Evolutionary conservation across 176 grass and related monocot genomes (phyloP).

Genomic region (Juncus effusus): DNA sequence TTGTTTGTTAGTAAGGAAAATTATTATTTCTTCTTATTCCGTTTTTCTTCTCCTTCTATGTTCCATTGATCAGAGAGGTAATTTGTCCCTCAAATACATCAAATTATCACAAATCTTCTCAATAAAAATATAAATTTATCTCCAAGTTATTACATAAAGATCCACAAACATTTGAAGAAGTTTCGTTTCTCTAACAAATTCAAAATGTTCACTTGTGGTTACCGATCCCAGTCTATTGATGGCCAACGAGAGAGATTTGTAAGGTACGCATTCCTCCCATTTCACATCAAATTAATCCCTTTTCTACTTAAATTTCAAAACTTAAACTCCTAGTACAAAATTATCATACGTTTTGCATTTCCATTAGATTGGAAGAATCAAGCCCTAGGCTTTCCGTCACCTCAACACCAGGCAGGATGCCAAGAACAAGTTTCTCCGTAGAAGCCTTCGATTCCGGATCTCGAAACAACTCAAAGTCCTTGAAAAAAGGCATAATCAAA

Average conservation of each 20-base stretch:
- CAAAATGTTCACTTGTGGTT: constrained; percentile 61
- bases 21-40: too few relatives aligned
- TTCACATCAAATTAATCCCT: not conserved
- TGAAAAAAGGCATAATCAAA: constrained; percentile 44
- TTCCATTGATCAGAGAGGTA: too few relatives aligned
- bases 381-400: constrained; percentile 44
- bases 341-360: too few relatives aligned
- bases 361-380: constrained; percentile 51
- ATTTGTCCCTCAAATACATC: too few relatives aligned
- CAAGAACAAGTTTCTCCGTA: constrained; percentile 41
- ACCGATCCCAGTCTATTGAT: constrained; percentile 44
- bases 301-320: not conserved
- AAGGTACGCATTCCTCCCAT: constrained; percentile 24
- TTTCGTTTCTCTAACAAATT: not conserved
- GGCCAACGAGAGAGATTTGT: constrained; percentile 60
- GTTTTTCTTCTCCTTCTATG: too few relatives aligned
- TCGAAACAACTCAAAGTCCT: constrained; percentile 34
- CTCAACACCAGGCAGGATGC: constrained; percentile 39
- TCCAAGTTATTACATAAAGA: too few relatives aligned
- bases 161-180: too few relatives aligned
- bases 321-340: not conserved
- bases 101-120: too few relatives aligned
- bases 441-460: constrained; percentile 40
- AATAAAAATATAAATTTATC: too few relatives aligned
- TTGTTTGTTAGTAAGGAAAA: too few relatives aligned